Evolutionary conservation across 2,329 filamentous ascomycete genomes (phyloP).

Genomic region (Plectosphaerella cucumerina): DNA sequence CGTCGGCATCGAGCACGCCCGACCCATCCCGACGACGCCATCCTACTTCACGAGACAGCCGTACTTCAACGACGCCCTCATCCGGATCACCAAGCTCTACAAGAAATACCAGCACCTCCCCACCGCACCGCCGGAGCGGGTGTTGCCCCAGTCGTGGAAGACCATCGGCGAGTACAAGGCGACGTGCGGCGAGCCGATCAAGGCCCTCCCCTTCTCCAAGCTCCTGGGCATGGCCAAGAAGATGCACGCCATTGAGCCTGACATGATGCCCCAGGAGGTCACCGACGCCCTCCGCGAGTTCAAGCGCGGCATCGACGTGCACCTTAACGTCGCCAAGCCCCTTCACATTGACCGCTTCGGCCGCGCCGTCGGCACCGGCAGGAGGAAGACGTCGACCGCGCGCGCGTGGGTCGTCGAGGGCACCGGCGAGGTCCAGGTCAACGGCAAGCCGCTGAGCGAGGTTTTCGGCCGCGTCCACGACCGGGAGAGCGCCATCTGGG

Average conservation of each 20-base stretch:
- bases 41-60: conserved; percentile 94
- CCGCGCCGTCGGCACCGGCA: conserved; percentile 73
- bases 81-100: conserved; percentile 68
- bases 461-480: conserved; percentile 88
- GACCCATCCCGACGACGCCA: conserved; percentile 76
- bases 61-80: conserved; percentile 78
- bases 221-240: conserved; percentile 73
- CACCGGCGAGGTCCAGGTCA: conserved; percentile 83
- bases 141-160: conserved; percentile 75
- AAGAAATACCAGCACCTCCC: conserved; percentile 73
- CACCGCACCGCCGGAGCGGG: conserved; percentile 58
- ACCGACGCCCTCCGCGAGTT: conserved; percentile 62
- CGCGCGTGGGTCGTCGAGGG: conserved; percentile 89
- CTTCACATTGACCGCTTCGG: conserved; percentile 71
- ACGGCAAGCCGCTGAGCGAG: conserved; percentile 79
- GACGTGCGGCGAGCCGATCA: conserved; percentile 66
- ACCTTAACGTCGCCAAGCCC: conserved; percentile 58
- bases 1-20: conserved; percentile 47
- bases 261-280: conserved; percentile 69
- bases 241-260: conserved; percentile 80
- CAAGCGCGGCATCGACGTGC: conserved; percentile 70
- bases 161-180: conserved; percentile 72
- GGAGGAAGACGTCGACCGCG: conserved; percentile 82
- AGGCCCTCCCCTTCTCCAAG: conserved; percentile 72
- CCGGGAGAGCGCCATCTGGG: conserved; percentile 90